Evolutionary conservation across 2,329 filamentous ascomycete species (phyloP).

Genomic region (Pseudodiploospora longispora): DNA sequence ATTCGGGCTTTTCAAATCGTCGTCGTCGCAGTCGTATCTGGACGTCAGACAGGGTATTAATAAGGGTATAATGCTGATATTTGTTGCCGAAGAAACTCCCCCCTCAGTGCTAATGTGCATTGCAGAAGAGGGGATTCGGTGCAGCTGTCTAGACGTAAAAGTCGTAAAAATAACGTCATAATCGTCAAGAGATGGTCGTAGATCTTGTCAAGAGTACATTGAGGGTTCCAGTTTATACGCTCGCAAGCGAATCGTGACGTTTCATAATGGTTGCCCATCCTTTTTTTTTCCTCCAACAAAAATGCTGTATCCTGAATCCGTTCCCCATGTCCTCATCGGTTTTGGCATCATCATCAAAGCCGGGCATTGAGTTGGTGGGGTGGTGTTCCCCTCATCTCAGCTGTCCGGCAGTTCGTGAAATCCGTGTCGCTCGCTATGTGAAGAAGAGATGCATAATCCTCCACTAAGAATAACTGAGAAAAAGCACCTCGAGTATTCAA

Average conservation of each 20-base stretch:
- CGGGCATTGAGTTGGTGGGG: slow-evolving; percentile 9
- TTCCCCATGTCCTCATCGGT: slow-evolving; percentile 30
- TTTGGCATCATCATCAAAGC: slow-evolving; percentile 30
- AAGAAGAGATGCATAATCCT: background rate
- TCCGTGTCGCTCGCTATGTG: no score
- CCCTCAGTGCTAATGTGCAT: slow-evolving; percentile 20
- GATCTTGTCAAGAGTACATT: slow-evolving; percentile 24
- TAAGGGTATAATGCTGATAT: slow-evolving; percentile 32
- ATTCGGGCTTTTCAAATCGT: slow-evolving; percentile 15
- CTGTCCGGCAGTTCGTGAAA: slow-evolving; percentile 1
- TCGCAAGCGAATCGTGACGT: slow-evolving; percentile 23
- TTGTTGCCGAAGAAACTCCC: slow-evolving; percentile 27
- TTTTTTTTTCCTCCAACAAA: slow-evolving; percentile 21
- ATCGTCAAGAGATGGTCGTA: slow-evolving; percentile 35
- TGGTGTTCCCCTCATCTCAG: background rate
- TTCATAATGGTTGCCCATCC: slow-evolving; percentile 33
- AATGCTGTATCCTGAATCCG: slow-evolving; percentile 33
- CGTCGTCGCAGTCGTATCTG: slow-evolving; percentile 26
- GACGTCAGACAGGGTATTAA: slow-evolving; percentile 31
- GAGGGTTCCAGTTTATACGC: slow-evolving; percentile 20
- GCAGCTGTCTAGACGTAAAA: slow-evolving; percentile 38
- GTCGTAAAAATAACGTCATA: slow-evolving; percentile 37
- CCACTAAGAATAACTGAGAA: slow-evolving; percentile 5
- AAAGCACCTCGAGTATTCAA: slow-evolving; percentile 12
- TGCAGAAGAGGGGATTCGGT: slow-evolving; percentile 24